phyloP scores from a whole-genome alignment of 345 rosid species.

The Murraya koenigii region DNA sequence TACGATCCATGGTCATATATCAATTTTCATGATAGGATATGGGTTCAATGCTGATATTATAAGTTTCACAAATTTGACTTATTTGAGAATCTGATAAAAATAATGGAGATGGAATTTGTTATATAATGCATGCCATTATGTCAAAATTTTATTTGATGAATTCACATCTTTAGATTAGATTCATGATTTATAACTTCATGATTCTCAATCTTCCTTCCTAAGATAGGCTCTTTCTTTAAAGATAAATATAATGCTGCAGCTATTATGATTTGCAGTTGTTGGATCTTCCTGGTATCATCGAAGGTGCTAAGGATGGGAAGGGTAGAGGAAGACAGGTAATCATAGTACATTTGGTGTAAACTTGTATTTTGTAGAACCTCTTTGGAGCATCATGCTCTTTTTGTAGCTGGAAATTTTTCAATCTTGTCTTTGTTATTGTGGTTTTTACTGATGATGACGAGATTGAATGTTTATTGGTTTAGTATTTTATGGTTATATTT shows the following conservation, averaged over 20 bases:
- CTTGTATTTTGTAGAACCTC: background rate
- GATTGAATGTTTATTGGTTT: background rate
- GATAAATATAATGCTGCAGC: background rate
- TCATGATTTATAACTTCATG: background rate
- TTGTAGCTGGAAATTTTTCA: background rate
- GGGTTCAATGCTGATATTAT: background rate
- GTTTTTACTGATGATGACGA: background rate
- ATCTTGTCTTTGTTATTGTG: background rate
- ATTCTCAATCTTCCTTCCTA: background rate
- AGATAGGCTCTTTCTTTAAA: background rate
- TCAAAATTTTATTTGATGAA: background rate
- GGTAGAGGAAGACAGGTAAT: slow-evolving; percentile 97
- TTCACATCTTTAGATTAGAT: background rate
- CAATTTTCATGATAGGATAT: background rate
- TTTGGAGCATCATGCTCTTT: background rate
- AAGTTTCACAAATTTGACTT: background rate
- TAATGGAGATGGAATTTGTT: background rate
- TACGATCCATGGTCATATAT: background rate
- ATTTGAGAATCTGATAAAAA: background rate
- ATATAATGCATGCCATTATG: background rate
- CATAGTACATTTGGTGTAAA: background rate
- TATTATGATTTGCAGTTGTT: slow-evolving; percentile 53
- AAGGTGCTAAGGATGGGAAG: slow-evolving; percentile 99
- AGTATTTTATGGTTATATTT: background rate
- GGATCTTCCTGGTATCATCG: slow-evolving; percentile 98